These are phyloP conservation scores for Juncus effusus DNA, from an alignment of 176 grass and related monocot species.

Conservation along the genomic window DNA sequence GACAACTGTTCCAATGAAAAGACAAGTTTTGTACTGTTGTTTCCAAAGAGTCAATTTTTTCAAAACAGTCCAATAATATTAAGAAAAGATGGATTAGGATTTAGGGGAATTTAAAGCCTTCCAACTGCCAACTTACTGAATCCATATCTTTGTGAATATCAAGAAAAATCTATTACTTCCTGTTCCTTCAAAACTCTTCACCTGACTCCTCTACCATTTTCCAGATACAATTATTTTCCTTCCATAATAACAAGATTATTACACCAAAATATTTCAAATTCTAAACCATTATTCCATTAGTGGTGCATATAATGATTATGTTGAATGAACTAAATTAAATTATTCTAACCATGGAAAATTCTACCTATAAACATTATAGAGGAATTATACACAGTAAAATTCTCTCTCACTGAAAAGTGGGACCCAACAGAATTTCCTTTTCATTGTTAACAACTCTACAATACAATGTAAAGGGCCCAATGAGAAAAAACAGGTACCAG, in stretches of 20 bases:
- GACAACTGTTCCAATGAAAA: neutral
- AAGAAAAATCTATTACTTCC: slow-evolving; percentile 8
- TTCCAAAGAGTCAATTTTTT: no score
- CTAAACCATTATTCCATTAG: no score
- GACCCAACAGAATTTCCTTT: neutral
- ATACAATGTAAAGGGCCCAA: slow-evolving; percentile 4
- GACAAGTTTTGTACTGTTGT: neutral
- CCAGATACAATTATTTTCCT: no score
- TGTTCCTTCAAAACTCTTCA: neutral
- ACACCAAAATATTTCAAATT: no score
- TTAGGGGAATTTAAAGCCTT: slow-evolving; percentile 12
- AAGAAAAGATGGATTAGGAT: slow-evolving; percentile 8
- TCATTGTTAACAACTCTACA: slow-evolving; percentile 19
- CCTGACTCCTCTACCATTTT: neutral
- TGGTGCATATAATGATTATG: no score
- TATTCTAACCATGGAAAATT: no score
- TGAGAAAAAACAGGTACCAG: slow-evolving; percentile 7
- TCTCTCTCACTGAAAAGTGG: neutral
- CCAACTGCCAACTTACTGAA: slow-evolving; percentile 28
- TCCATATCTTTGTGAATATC: slow-evolving; percentile 18
- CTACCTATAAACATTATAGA: no score
- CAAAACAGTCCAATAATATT: no score
- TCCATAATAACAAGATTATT: no score
- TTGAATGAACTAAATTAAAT: no score
- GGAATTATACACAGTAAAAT: neutral